Evolutionary conservation across 23 red algal genomes (phyloP), one percentile per base, ranked within the genome.

Genomic region (Pyropia haitanensis): DNA sequence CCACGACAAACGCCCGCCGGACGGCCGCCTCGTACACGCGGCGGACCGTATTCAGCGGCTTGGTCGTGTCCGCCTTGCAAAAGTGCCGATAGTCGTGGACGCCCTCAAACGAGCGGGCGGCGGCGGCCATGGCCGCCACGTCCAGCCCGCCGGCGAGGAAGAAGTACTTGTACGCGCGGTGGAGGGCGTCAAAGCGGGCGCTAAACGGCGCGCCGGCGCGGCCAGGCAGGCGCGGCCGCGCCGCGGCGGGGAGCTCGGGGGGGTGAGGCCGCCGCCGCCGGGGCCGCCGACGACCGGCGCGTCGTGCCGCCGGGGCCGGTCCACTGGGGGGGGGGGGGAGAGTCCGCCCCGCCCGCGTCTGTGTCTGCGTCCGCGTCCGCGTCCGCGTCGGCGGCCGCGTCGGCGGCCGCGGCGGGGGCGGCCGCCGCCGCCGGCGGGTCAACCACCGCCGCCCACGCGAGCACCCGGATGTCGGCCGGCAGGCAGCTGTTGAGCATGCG

Each of bases 51-150:
- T 76, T 87, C 2, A 57, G 71, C 17, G 82, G 63, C 18, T 80
- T 88, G 17, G 76, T 72, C 48, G 59, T 73, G 67, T 98, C 94
- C 50, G 81, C 76, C 53, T 89, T 88, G 71, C 94, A 98, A 77
- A 91, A 98, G 56, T 98, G 91, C 20, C 77, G 78, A 88, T 88
- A 98, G 53, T 98, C 94, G 77, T 98, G 94, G 16, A 49, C 50
- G 18, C 94, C 94, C n/a, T 87, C 64, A 72, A 91, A 90, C 46
- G 48, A 69, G 17, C 46, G 46, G 8, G 85, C 85, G 10, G 72
- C 94, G 25, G 68, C 48, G 13, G 56, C 44, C 94, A 98, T 98
- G 27, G 80, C 70, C 7, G 27, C 62, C 50, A 98, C 60, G 52
- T 87, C 83, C 60, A 87, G 58, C 27, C 57, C 71, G 16, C 64